phyloP scores from a whole-genome alignment of 805 yeast species.

The Candida schatavii region DNA sequence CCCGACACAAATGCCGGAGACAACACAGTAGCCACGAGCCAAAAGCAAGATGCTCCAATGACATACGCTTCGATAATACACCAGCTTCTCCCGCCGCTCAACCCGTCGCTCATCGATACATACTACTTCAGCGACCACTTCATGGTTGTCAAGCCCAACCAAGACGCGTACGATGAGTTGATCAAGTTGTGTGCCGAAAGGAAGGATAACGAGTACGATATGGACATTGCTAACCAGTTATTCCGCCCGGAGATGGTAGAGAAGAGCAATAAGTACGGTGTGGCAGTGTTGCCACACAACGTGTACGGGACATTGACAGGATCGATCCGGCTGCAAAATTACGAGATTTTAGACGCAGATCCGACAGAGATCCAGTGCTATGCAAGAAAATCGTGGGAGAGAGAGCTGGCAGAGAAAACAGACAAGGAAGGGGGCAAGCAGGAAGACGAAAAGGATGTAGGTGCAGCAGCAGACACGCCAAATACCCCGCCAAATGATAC shows the following conservation, averaged over 20 bases:
- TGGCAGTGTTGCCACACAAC: slow-evolving; percentile 47
- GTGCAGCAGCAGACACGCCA: too few species aligned
- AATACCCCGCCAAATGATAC: too few species aligned
- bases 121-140: slow-evolving; percentile 43
- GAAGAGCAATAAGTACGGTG: slow-evolving; percentile 5
- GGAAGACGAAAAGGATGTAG: not conserved
- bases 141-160: slow-evolving; percentile 59
- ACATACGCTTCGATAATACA: not conserved
- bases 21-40: too few species aligned
- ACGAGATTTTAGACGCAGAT: not conserved
- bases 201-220: slow-evolving; percentile 43
- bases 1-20: too few species aligned
- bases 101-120: not conserved
- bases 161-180: slow-evolving; percentile 19
- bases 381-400: not conserved
- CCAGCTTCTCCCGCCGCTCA: slow-evolving; percentile 1
- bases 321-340: slow-evolving; percentile 28
- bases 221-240: slow-evolving; percentile 49
- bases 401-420: not conserved
- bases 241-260: slow-evolving; percentile 13
- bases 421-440: not conserved
- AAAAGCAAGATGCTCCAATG: too few species aligned
- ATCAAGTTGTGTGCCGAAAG: slow-evolving; percentile 20
- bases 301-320: slow-evolving; percentile 51
- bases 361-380: slow-evolving; percentile 3